Conservation (phyloP, 495 filamentous ascomycete species). For the Chaetomium cochliodes region DNA sequence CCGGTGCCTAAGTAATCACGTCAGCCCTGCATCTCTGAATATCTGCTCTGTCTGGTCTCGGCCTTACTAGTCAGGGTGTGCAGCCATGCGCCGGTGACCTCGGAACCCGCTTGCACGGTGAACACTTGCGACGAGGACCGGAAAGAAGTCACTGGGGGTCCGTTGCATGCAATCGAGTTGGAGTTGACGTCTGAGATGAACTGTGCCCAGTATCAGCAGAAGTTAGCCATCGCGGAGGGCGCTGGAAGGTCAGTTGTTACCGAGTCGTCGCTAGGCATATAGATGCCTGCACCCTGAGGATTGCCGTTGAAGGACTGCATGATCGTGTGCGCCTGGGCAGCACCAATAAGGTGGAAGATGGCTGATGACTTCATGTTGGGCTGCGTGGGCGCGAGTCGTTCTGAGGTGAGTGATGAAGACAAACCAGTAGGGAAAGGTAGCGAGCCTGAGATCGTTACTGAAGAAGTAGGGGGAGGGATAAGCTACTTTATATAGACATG, state of each 20-base stretch:
- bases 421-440: background rate
- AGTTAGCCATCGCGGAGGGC: background rate
- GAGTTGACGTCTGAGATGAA: background rate
- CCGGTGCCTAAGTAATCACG: background rate
- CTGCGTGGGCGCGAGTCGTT: background rate
- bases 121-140: background rate
- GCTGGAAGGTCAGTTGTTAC: background rate
- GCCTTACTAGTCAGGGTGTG: background rate
- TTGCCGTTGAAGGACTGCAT: constrained; percentile 6
- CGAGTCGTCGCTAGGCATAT: constrained; percentile 6
- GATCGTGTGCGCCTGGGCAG: constrained; percentile 1
- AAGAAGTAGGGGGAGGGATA: background rate
- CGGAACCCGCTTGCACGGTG: background rate
- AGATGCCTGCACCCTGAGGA: background rate
- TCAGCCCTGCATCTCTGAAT: background rate
- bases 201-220: background rate
- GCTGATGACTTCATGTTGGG: constrained; percentile 2
- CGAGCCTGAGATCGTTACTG: background rate
- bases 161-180: constrained; percentile 3
- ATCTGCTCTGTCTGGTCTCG: background rate
- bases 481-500: background rate
- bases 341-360: background rate
- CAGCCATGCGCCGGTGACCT: constrained; percentile 6
- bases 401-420: background rate
- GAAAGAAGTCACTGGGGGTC: background rate